Base-by-base conservation (phyloP, 225 moss, liverwort and hornwort genomes). In the Takakia lepidozioides region DNA sequence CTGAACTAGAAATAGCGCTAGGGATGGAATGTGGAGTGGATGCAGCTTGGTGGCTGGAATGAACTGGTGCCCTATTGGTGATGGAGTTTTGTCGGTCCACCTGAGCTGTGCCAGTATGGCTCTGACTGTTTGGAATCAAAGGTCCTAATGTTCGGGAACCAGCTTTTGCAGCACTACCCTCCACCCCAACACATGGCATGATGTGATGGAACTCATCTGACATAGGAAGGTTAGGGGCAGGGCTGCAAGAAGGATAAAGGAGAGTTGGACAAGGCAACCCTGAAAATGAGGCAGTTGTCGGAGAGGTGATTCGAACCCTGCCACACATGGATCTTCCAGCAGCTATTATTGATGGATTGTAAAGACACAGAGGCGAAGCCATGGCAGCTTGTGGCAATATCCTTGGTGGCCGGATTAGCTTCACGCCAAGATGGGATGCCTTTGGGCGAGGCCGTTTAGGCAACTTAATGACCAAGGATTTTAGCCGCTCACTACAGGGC, bases 391-490 rank as follows among this genome's bases (percentile, higher is more conserved):
- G 17, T 16, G 61, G 51, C 24, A 50, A 36, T 14, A 20, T 25
- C 21, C 45, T 55, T 13, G 60, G 38, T 16, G 61, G 25, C 10
- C 38, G 61, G 42, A 54, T 13, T 25, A 32, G 29, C 25, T 52
- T 43, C 25, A 68, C 68, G 36, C 58, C 55, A n/a, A 65, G 55
- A 30, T 30, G 60, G 19, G 17, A 40, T 56, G 43, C n/a, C n/a
- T n/a, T n/a, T n/a, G n/a, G n/a, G n/a, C n/a, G n/a, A n/a, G n/a
- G n/a, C n/a, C n/a, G n/a, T n/a, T n/a, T n/a, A n/a, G n/a, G n/a
- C 39, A 72, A 39, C 2, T 58, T 38, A 44, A 72, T 61, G 32
- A 65, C 42, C 27, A 65, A 48, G 51, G 68, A 61, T 40, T 68
- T 68, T 42, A n/a, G n/a, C n/a, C n/a, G n/a, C n/a, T n/a, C n/a